Base-by-base conservation (phyloP, 2,329 filamentous ascomycete genomes). In the Fonsecaea pedrosoi region DNA sequence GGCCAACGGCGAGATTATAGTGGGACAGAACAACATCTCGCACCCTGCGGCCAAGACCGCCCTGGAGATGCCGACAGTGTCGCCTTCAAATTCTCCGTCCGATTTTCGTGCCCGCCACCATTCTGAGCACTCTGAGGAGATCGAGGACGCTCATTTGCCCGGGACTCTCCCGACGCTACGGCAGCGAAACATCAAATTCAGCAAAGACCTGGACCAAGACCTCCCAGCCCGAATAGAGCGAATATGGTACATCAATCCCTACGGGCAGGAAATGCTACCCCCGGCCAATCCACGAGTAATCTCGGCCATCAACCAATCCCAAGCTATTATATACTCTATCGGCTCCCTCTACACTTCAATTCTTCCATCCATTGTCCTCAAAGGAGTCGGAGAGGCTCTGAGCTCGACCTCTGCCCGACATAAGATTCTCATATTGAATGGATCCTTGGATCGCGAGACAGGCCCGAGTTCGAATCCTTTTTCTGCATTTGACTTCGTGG, bases 241-340 rank as follows among this genome's bases (percentile, higher is more conserved):
- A 2, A 85, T 98, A 37, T 98, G 93, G 92, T 98, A 98, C 81
- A 98, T 98, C 81, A 98, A 97, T 75, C 94, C 94, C 0, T 98
- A 97, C 77, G 94, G 94, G n/a, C 92, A 97, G 76, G 94, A 97
- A 78, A 97, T 98, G 72, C 87, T 89, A 18, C 91, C 94, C 0
- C 86, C 89, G 0, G 91, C 92, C 1, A 98, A 97, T 74, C 89
- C 92, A 0, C 89, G 92, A 59, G 92, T 94, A 0, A 73, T 96
- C 0, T 85, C 87, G 7, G 87, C 92, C 0, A 77, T 98, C 0
- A 80, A 82, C 15, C 80, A 81, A 1, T 85, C 91, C 0, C 85
- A 87, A 64, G 89, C 88, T 1, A 84, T 97, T 8, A 87, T 98
- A 54, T 98, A 97, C 80, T 94, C 91, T 77, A 96, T 98, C 66